These are phyloP conservation scores for Dioscorea zingiberensis DNA, from an alignment of 106 monocot genomes.

Conservation along the genomic window DNA sequence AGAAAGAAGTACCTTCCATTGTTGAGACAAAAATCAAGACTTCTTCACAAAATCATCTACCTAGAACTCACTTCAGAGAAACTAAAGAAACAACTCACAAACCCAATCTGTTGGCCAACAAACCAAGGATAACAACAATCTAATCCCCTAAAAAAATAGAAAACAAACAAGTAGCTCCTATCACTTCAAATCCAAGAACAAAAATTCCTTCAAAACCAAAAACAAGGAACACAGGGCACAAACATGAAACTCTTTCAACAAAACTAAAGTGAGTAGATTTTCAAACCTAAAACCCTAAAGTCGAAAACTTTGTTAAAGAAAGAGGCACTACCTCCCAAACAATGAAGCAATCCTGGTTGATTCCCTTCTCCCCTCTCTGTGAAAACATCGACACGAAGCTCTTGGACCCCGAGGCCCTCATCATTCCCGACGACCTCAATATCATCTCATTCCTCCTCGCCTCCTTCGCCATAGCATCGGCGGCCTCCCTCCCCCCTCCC, in stretches of 20 bases:
- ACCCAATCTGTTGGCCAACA: too few relatives aligned
- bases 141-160: too few relatives aligned
- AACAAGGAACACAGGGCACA: background rate
- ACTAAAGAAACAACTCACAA: too few relatives aligned
- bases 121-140: too few relatives aligned
- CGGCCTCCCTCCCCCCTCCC: conserved; percentile 33
- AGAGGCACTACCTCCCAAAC: conserved; percentile 63
- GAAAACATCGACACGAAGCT: conserved; percentile 62
- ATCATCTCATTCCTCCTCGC: conserved; percentile 55
- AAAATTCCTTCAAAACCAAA: background rate
- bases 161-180: too few relatives aligned
- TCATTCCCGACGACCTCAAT: conserved; percentile 51
- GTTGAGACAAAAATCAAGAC: too few relatives aligned
- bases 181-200: conserved; percentile 4
- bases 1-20: too few relatives aligned
- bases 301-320: background rate
- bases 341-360: conserved; percentile 85
- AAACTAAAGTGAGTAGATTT: background rate
- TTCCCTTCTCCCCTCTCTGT: conserved; percentile 77
- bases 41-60: too few relatives aligned
- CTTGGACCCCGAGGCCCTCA: conserved; percentile 29
- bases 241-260: background rate
- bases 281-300: too few relatives aligned
- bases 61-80: too few relatives aligned
- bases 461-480: conserved; percentile 39